These are phyloP conservation scores for Margaritispora aquatica DNA, from an alignment of 495 filamentous ascomycete species.

Conservation along the genomic window DNA sequence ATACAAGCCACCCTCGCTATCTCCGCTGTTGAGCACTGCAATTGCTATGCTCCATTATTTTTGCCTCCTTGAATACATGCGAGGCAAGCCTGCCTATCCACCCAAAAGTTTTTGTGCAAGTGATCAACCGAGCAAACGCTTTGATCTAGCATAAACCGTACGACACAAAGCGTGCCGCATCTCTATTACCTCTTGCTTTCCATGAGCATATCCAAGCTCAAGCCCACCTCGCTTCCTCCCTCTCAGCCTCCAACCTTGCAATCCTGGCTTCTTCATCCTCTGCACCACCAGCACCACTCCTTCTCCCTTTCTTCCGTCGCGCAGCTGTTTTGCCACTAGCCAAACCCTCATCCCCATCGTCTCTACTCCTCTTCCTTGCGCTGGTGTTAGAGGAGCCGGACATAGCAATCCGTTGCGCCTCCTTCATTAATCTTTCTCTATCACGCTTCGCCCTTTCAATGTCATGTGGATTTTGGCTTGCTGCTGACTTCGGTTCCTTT, in stretches of 20 bases:
- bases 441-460: slow-evolving; percentile 72
- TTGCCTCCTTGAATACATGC: too few relatives aligned
- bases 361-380: slow-evolving; percentile 34
- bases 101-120: too few relatives aligned
- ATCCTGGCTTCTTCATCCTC: slow-evolving; percentile 42
- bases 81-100: too few relatives aligned
- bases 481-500: slow-evolving; percentile 21
- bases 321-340: slow-evolving; percentile 33
- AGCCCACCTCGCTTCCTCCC: slow-evolving; percentile 24
- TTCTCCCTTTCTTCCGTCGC: slow-evolving; percentile 40
- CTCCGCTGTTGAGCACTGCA: too few relatives aligned
- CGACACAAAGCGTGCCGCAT: too few relatives aligned
- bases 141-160: too few relatives aligned
- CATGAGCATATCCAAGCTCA: too few relatives aligned
- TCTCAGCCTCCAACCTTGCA: slow-evolving; percentile 31
- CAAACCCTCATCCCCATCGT: slow-evolving; percentile 35
- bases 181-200: too few relatives aligned
- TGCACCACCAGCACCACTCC: slow-evolving; percentile 36
- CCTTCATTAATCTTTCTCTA: slow-evolving; percentile 68
- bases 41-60: too few relatives aligned
- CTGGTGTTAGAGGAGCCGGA: slow-evolving; percentile 27
- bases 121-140: too few relatives aligned
- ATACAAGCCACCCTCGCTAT: too few relatives aligned
- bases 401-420: slow-evolving; percentile 67
- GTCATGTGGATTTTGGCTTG: slow-evolving; percentile 58